Evolutionary conservation across 2,329 filamentous ascomycete species (phyloP).

Genomic region (Laburnicola sp.): DNA sequence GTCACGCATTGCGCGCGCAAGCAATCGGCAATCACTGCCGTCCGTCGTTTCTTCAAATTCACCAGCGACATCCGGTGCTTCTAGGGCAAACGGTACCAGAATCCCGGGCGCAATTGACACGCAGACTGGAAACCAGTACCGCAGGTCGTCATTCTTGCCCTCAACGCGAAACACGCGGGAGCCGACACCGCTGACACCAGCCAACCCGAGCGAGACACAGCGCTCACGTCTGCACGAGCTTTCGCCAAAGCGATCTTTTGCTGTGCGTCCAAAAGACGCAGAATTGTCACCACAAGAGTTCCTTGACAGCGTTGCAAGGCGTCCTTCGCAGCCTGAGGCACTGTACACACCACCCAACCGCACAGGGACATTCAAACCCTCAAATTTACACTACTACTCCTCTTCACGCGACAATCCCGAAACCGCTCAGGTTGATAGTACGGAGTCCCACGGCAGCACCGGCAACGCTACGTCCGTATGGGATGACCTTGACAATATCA

Average conservation of each 20-base stretch:
- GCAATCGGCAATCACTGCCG: constrained; percentile 42
- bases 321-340: constrained; percentile 39
- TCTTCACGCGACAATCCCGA: constrained; percentile 35
- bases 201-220: constrained; percentile 23
- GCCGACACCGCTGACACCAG: constrained; percentile 34
- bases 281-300: constrained; percentile 42
- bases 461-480: constrained; percentile 91
- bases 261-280: constrained; percentile 29
- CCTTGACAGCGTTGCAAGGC: constrained; percentile 25
- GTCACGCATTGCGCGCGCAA: constrained; percentile 44
- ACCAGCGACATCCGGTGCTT: constrained; percentile 25
- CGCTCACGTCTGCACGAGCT: constrained; percentile 33
- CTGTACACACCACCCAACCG: constrained; percentile 39
- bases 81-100: constrained; percentile 34
- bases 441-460: constrained; percentile 85
- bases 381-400: constrained; percentile 44
- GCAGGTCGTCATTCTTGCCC: constrained; percentile 39
- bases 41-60: constrained; percentile 33
- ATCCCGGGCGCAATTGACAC: constrained; percentile 35
- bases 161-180: constrained; percentile 30
- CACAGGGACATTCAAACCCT: constrained; percentile 39
- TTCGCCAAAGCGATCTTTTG: constrained; percentile 36
- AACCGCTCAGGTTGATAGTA: constrained; percentile 46
- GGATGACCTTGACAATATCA: constrained; percentile 96
- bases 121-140: constrained; percentile 26